Evolutionary conservation across 139 green algal species (phyloP).

Genomic region (Chara braunii): DNA sequence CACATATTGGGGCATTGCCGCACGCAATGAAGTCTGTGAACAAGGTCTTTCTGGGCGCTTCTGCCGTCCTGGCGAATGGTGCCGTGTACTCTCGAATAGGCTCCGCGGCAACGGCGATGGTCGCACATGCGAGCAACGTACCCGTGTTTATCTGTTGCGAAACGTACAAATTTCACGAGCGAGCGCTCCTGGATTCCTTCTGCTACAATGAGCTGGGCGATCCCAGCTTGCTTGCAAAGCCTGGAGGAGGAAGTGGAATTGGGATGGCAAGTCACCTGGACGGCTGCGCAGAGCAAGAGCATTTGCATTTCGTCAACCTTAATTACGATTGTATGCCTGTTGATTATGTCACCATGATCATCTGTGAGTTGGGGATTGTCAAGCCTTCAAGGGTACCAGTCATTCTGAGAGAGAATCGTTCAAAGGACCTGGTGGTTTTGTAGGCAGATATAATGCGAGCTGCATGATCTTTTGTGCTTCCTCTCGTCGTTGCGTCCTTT

Average conservation of each 20-base stretch:
- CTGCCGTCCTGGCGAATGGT: slow-evolving; percentile 85
- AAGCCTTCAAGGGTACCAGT: no score
- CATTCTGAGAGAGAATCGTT: slow-evolving; percentile 74
- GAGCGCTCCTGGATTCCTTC: slow-evolving; percentile 66
- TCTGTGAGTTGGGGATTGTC: slow-evolving; percentile 90
- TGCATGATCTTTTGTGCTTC: no score
- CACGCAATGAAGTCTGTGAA: slow-evolving; percentile 60
- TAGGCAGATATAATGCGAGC: no score
- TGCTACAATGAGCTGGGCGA: slow-evolving; percentile 88
- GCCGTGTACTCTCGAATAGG: slow-evolving; percentile 74
- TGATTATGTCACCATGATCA: slow-evolving; percentile 81
- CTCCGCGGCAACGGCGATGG: slow-evolving; percentile 74
- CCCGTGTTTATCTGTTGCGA: slow-evolving; percentile 89
- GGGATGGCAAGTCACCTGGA: slow-evolving; percentile 36
- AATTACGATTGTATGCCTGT: slow-evolving; percentile 85
- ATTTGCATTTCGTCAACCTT: slow-evolving; percentile 71
- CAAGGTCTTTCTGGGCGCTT: slow-evolving; percentile 76
- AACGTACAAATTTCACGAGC: slow-evolving; percentile 92
- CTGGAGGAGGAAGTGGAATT: no score
- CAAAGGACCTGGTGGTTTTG: no score
- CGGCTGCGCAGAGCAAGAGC: slow-evolving; percentile 45
- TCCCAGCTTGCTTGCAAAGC: no score
- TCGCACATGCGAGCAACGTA: slow-evolving; percentile 50
- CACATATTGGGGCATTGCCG: slow-evolving; percentile 54
- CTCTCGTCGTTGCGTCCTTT: no score